A percentile compares a stretch with the other conserved stretches of the same genome.
phyloP scores from a whole-genome alignment of 2,329 filamentous ascomycete species.

The Cylindrodendrum hubeiense region DNA sequence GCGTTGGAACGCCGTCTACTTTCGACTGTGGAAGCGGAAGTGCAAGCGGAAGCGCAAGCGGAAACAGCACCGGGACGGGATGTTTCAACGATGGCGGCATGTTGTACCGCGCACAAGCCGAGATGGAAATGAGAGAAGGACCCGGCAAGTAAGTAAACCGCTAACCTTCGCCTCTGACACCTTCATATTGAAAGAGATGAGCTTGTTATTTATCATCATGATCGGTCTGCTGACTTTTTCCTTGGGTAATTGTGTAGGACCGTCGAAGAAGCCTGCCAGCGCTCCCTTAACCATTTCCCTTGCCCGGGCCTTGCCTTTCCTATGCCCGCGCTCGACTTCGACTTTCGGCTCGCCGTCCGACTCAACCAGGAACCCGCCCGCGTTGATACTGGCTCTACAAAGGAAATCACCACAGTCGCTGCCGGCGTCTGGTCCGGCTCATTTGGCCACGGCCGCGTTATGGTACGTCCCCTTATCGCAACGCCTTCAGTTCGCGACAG shows the following conservation, averaged over 20 bases:
- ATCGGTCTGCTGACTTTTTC: slow-evolving; percentile 34
- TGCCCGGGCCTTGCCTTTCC: slow-evolving; percentile 58
- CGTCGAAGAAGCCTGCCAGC: slow-evolving; percentile 54
- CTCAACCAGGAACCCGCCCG: slow-evolving; percentile 58
- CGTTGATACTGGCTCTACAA: slow-evolving; percentile 57
- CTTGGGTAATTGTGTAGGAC: slow-evolving; percentile 37
- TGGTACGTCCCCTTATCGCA: slow-evolving; percentile 50
- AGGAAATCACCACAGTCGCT: slow-evolving; percentile 63
- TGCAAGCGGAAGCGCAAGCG: slow-evolving; percentile 15
- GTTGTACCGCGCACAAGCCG: slow-evolving; percentile 42
- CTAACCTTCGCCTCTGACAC: not conserved
- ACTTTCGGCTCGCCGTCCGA: slow-evolving; percentile 63
- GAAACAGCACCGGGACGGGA: slow-evolving; percentile 28
- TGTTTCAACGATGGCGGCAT: slow-evolving; percentile 44
- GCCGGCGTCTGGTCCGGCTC: slow-evolving; percentile 61
- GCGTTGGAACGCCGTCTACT: slow-evolving; percentile 6
- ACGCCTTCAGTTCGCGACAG: not conserved
- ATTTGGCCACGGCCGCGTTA: slow-evolving; percentile 61
- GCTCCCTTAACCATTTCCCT: slow-evolving; percentile 55
- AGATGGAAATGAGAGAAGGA: slow-evolving; percentile 43
- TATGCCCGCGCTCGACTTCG: slow-evolving; percentile 60
- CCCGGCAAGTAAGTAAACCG: slow-evolving; percentile 43
- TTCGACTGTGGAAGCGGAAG: slow-evolving; percentile 11
- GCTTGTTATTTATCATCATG: not conserved
- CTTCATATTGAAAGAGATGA: not conserved